These are phyloP conservation scores for Lepidium sativum DNA, from an alignment of 345 rosid species.

Conservation along the genomic window DNA sequence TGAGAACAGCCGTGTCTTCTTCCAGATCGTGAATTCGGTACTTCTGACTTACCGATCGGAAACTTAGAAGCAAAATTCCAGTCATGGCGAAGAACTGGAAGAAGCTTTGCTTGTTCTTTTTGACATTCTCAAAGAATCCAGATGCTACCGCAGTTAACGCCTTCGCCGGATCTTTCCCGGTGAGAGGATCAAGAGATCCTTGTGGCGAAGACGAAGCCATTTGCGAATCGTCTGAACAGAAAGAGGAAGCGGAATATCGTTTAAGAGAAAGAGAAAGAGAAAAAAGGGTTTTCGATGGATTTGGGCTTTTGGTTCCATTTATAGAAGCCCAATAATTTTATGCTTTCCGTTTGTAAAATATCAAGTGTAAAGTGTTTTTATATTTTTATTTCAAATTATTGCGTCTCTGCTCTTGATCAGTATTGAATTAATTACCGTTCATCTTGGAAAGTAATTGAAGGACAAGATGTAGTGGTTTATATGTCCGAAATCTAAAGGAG, in stretches of 20 bases:
- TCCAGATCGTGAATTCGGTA: constrained; percentile 63
- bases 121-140: constrained; percentile 46
- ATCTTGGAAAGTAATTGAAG: not conserved
- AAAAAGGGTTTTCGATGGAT: not conserved
- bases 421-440: not conserved
- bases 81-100: constrained; percentile 70
- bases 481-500: not conserved
- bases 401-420: not conserved
- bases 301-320: not conserved
- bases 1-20: constrained; percentile 58
- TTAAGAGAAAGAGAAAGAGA: not conserved
- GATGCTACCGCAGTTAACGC: constrained; percentile 19
- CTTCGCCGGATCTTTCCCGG: constrained; percentile 29
- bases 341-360: not conserved
- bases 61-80: constrained; percentile 69
- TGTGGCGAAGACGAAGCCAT: constrained; percentile 46
- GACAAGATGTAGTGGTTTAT: not conserved
- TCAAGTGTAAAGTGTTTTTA: too few species aligned
- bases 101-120: constrained; percentile 53
- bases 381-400: too few species aligned
- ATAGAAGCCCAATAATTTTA: not conserved
- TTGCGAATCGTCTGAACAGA: not conserved
- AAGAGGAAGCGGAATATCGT: not conserved
- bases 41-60: constrained; percentile 82
- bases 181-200: constrained; percentile 23